Evolutionary conservation across 1,284 basidiomycete genomes (phyloP), one percentile per base, ranked within the genome.

Genomic region (Ceratobasidium sp.): DNA sequence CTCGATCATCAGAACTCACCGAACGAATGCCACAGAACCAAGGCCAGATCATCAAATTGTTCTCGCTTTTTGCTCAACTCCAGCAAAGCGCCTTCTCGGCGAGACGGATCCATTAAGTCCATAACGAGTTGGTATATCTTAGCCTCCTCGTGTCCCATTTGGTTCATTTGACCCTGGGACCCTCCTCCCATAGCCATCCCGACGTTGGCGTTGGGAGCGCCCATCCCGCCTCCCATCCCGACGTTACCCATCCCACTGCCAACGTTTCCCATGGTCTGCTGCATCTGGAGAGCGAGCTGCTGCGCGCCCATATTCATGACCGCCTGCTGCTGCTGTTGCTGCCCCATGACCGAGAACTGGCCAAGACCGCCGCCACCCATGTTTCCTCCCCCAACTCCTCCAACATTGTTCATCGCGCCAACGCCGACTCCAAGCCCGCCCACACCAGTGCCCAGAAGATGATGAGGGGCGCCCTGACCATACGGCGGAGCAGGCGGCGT

Each of bases 51-150:
- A 81, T 99, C 98, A 83, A 98, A 99, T 85, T 99, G 96, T 84
- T 99, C 98, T 78, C 98, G 88, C 86, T 99, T 99, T 89, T 99
- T 99, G 86, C 96, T 98, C 79, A 99, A 87, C 85, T 99, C 98
- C 64, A 99, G 87, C 72, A 98, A 84, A 0, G 97, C 96, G 7
- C 87, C 88, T 81, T 98, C 96, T 76, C 96, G 87, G n/a, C 91
- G 90, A 31, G 76, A 86, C 0, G 92, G 91, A 80, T 93, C 91
- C 86, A 94, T 88, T 36, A 96, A 85, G 76, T 96, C 93, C 77
- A 95, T 89, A 75, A 96, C 94, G 53, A 96, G 86, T 7, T 85
- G 84, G 82, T 94, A 94, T 74, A 96, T 95, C 84, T 94, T 94
- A 78, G 86, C 87, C 81, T 95, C 93, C 78, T 95, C 94, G 82